phyloP scores from a whole-genome alignment of 2,329 filamentous ascomycete species.

The Fusarium kyushuense region DNA sequence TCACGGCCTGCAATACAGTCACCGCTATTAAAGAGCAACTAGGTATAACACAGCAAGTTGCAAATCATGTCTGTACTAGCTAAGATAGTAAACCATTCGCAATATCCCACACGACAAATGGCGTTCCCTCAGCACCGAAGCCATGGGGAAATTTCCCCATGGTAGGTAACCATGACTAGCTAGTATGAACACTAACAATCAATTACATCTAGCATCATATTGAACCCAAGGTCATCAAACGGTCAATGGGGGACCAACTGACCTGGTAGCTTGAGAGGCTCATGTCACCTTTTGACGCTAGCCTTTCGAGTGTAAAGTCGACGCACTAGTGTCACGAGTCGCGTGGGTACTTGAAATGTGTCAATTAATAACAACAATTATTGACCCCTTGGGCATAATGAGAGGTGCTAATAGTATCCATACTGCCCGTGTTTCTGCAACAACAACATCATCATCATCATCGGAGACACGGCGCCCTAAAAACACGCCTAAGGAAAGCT shows the following conservation, averaged over 20 bases:
- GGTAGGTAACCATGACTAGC: slow-evolving; percentile 28
- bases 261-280: neutral
- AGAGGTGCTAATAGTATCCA: neutral
- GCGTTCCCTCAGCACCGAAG: slow-evolving; percentile 22
- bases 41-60: neutral
- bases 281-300: neutral
- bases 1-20: slow-evolving; percentile 15
- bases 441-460: neutral
- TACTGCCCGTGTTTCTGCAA: slow-evolving; percentile 1
- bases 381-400: neutral
- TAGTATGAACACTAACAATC: slow-evolving; percentile 34
- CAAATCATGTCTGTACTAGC: neutral
- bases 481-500: neutral
- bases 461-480: neutral
- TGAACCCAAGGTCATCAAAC: slow-evolving; percentile 20
- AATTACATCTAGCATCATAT: neutral
- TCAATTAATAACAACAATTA: neutral
- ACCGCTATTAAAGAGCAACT: neutral
- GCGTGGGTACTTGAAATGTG: neutral
- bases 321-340: slow-evolving; percentile 1
- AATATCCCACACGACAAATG: slow-evolving; percentile 24
- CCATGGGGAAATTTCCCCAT: neutral
- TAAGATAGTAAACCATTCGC: neutral
- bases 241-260: neutral
- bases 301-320: neutral